Percentiles rank a stretch among this genome's conserved stretches.
phyloP scores from a whole-genome alignment of 305 asterid species.

The Plantago lanceolata region DNA sequence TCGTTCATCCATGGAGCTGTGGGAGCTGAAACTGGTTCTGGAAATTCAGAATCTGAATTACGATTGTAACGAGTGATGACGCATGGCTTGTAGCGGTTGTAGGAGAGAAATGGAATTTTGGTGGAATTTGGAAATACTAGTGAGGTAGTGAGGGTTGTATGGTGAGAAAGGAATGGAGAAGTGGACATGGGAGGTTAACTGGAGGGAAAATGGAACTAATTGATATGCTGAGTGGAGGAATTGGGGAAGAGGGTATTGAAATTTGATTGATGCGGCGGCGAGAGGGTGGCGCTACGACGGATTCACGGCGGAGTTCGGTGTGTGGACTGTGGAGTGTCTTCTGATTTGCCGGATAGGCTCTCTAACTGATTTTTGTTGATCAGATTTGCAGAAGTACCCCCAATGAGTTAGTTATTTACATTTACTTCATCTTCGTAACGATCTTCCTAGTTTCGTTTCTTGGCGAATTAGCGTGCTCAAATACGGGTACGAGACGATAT shows the following conservation, averaged over 20 bases:
- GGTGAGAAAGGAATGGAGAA: background rate
- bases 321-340: too few relatives aligned
- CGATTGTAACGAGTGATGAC: background rate
- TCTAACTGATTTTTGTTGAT: background rate
- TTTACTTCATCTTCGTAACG: too few relatives aligned
- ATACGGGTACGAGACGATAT: too few relatives aligned
- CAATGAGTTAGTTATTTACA: too few relatives aligned
- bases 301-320: too few relatives aligned
- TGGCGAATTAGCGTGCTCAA: too few relatives aligned
- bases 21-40: constrained; percentile 43
- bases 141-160: background rate
- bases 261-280: background rate
- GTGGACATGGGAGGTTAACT: background rate
- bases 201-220: background rate
- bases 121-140: background rate
- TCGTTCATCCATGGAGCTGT: constrained; percentile 95
- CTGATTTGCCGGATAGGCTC: too few relatives aligned
- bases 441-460: too few relatives aligned
- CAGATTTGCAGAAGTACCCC: background rate
- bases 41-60: constrained; percentile 16
- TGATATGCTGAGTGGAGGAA: background rate
- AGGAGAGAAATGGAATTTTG: background rate
- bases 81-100: background rate
- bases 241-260: too few relatives aligned
- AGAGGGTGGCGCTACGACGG: background rate